Conservation (phyloP, 2,329 filamentous ascomycete genomes). For the Didymella exigua region DNA sequence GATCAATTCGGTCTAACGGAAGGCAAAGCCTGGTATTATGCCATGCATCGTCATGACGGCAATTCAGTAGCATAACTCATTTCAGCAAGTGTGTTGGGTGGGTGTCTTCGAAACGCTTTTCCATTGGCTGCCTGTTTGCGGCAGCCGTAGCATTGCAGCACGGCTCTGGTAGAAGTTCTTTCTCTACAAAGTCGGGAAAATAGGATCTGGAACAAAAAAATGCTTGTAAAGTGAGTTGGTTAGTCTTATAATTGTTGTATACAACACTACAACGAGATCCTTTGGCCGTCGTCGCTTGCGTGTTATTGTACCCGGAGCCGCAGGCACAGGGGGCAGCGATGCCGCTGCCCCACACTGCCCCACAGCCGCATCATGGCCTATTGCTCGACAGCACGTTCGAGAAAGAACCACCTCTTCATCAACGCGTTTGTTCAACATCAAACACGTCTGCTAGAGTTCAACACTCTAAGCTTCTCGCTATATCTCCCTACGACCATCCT, state of each 20-base stretch:
- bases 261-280: background rate
- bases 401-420: constrained; percentile 6
- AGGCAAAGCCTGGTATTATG: constrained; percentile 1
- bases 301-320: background rate
- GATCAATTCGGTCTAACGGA: constrained; percentile 27
- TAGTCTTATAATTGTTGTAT: background rate
- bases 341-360: constrained; percentile 10
- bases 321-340: background rate
- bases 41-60: constrained; percentile 1
- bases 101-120: background rate
- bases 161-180: background rate
- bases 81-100: background rate
- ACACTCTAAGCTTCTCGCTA: constrained; percentile 37
- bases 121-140: constrained; percentile 1
- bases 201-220: background rate
- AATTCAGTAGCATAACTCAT: constrained; percentile 3
- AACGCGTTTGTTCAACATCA: constrained; percentile 31
- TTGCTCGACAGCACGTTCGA: constrained; percentile 8
- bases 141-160: background rate
- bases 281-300: background rate
- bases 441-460: constrained; percentile 41
- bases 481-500: background rate
- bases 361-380: constrained; percentile 8
- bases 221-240: background rate
- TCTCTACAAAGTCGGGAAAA: background rate